Base-by-base conservation (phyloP, 805 yeast genomes). In the Brettanomyces nanus region DNA sequence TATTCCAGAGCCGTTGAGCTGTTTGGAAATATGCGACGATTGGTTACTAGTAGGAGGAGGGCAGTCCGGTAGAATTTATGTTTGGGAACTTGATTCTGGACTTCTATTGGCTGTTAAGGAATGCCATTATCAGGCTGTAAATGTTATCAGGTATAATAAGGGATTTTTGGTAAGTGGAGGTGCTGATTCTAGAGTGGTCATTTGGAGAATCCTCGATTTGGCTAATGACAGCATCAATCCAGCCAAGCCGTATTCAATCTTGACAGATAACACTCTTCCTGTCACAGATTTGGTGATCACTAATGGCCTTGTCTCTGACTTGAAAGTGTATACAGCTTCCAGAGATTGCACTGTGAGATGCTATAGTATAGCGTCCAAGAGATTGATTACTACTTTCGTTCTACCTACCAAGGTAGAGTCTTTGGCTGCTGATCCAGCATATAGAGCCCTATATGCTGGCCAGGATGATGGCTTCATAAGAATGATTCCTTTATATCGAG, bases 51-150 rank as follows among this genome's bases (percentile, higher is more conserved):
- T 77, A 5, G 95, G 81, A 31, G 87, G 90, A 42, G 69, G 92
- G 37, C 54, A 65, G 41, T 52, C 80, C n/a, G 97, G 97, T 10
- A 73, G 78, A 46, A 45, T 92, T 13, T 83, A 83, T 52, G 58
- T 89, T 1, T 90, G 97, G 97, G 95, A 86, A 49, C 53, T 89
- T 36, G 58, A 69, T 7, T 80, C 92, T 2, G 97, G 97, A 0
- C 60, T 74, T 19, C 65, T 92, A 33, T 52, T 89, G 19, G 66
- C 73, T 33, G 94, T 77, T 4, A 77, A 75, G 51, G 89, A 84
- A 36, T 80, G 85, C 1, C 97, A 90, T 61, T 90, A 85, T 57
- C 97, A 90, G 59, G 66, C 70, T 5, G 71, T 86, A 6, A 69
- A 80, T 0, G 68, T 66, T 23, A 55, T 90, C 26, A 68, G 66